Evolutionary conservation across 1,284 basidiomycete genomes (phyloP).

Genomic region (Marasmius tenuissimus): DNA sequence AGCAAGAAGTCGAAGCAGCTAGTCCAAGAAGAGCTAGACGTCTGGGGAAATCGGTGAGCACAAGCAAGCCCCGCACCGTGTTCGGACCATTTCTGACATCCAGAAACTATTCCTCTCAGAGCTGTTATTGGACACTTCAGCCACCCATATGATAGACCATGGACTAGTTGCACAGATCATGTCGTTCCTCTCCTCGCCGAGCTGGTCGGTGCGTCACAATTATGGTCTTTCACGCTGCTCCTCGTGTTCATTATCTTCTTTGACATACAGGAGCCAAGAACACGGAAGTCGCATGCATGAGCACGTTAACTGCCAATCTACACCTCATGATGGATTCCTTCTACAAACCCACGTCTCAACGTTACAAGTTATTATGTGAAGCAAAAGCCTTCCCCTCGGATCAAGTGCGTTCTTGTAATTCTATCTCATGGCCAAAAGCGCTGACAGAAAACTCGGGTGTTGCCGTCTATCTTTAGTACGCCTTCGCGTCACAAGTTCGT

Average conservation of each 20-base stretch:
- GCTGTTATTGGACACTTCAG: slow-evolving; percentile 91
- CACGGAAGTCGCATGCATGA: slow-evolving; percentile 92
- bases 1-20: slow-evolving; percentile 73
- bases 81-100: slow-evolving; percentile 5
- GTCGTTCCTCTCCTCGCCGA: slow-evolving; percentile 79
- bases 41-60: slow-evolving; percentile 80
- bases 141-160: slow-evolving; percentile 82
- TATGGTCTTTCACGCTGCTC: background rate
- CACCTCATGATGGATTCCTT: slow-evolving; percentile 94
- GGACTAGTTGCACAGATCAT: slow-evolving; percentile 80
- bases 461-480: slow-evolving; percentile 65
- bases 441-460: background rate
- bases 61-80: background rate
- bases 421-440: background rate
- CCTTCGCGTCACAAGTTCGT: slow-evolving; percentile 85
- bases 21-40: slow-evolving; percentile 82
- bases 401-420: slow-evolving; percentile 55
- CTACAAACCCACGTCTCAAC: slow-evolving; percentile 82
- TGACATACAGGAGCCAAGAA: slow-evolving; percentile 71
- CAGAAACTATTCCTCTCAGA: slow-evolving; percentile 39
- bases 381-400: slow-evolving; percentile 94
- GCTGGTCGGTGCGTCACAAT: slow-evolving; percentile 66
- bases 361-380: slow-evolving; percentile 97
- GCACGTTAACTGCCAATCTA: slow-evolving; percentile 91
- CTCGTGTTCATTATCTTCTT: slow-evolving; percentile 3